A percentile compares a stretch with the other conserved stretches of the same genome.
These are phyloP conservation scores for Arthrobotrys pseudoclavata DNA, from an alignment of 2,329 filamentous ascomycete genomes.

Conservation along the genomic window DNA sequence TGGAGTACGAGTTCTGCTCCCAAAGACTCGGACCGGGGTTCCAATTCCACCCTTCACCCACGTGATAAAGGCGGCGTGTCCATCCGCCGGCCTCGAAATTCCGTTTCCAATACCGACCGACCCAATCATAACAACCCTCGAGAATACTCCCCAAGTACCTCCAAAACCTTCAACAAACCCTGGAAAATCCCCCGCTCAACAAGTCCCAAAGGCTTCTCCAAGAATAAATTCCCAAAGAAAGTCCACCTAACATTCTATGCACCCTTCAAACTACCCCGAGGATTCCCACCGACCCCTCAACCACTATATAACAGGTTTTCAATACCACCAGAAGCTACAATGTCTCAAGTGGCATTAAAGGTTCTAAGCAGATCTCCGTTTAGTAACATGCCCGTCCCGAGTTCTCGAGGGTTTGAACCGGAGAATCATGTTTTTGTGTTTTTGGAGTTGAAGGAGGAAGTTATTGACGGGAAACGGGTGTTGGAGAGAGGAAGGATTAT, in stretches of 20 bases:
- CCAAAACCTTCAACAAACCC: not conserved
- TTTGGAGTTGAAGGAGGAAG: constrained; percentile 21
- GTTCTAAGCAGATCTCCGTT: constrained; percentile 25
- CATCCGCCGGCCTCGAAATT: not conserved
- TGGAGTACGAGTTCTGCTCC: not conserved
- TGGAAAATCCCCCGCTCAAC: constrained; percentile 24
- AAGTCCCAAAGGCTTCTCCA: constrained; percentile 15
- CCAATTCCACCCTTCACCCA: not conserved
- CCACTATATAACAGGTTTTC: constrained; percentile 43
- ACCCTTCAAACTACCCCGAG: constrained; percentile 38
- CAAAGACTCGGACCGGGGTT: not conserved
- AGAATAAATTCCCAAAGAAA: constrained; percentile 37
- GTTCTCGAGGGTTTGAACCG: constrained; percentile 3
- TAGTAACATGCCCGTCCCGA: constrained; percentile 11
- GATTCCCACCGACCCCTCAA: constrained; percentile 30
- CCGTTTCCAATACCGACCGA: not conserved
- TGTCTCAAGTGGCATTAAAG: constrained; percentile 32
- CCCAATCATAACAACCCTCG: not conserved
- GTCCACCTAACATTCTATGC: constrained; percentile 50
- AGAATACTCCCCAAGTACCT: not conserved
- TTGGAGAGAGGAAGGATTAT: constrained; percentile 34
- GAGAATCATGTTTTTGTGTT: constrained; percentile 30
- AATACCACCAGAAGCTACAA: constrained; percentile 16
- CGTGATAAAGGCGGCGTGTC: not conserved
- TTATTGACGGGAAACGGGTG: constrained; percentile 13